These are phyloP conservation scores for Didymosphaeria variabile DNA, from an alignment of 2,329 filamentous ascomycete species.

Conservation along the genomic window DNA sequence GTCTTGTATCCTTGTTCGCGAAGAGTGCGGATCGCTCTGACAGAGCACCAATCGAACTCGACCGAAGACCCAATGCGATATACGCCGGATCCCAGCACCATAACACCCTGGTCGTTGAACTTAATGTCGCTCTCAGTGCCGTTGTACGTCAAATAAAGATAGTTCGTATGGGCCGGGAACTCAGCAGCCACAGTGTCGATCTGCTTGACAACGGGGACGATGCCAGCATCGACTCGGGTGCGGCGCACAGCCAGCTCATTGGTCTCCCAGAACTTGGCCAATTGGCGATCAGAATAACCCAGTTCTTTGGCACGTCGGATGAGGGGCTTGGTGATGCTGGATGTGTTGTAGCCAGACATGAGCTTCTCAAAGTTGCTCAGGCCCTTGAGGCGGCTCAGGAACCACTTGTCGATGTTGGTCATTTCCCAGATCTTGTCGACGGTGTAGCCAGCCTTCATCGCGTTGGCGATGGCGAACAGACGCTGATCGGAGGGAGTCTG, in stretches of 20 bases:
- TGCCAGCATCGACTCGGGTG: conserved; percentile 82
- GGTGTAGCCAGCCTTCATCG: conserved; percentile 91
- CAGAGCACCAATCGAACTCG: conserved; percentile 99
- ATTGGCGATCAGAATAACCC: conserved; percentile 91
- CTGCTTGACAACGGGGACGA: conserved; percentile 92
- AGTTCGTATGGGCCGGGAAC: conserved; percentile 94
- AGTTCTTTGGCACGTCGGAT: conserved; percentile 89
- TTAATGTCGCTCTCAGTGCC: conserved; percentile 82
- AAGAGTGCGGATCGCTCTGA: conserved; percentile 90
- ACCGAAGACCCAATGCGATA: conserved; percentile 98
- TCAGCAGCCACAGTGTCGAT: conserved; percentile 98
- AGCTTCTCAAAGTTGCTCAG: conserved; percentile 87
- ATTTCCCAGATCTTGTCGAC: conserved; percentile 98
- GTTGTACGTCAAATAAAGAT: conserved; percentile 96
- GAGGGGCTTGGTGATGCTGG: conserved; percentile 69
- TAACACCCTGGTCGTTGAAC: conserved; percentile 90
- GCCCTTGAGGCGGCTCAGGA: conserved; percentile 88
- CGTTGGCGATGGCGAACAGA: conserved; percentile 96
- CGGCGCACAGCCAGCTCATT: conserved; percentile 91
- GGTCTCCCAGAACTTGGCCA: conserved; percentile 92
- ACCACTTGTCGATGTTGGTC: conserved; percentile 99
- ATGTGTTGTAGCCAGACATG: conserved; percentile 75
- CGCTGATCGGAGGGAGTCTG: conserved; percentile 98
- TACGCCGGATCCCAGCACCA: conserved; percentile 95
- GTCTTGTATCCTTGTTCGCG: conserved; percentile 88